Conservation (phyloP, 164 flowering plant species). For the Magnolia kwangsiensis region DNA sequence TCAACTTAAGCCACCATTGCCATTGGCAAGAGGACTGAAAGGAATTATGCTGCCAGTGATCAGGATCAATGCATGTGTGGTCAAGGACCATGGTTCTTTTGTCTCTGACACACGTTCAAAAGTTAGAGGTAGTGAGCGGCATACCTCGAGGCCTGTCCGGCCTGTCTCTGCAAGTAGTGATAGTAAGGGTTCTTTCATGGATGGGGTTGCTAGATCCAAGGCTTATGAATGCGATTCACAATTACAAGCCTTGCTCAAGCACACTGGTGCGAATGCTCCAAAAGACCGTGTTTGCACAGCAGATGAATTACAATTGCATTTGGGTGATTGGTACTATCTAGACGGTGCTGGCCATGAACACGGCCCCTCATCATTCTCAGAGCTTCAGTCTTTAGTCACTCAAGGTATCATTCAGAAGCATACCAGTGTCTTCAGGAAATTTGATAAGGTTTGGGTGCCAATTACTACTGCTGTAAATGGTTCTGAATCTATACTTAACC, state of each 20-base stretch:
- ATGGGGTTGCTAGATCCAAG: constrained; percentile 40
- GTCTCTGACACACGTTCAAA: constrained; percentile 61
- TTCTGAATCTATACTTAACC: constrained; percentile 25
- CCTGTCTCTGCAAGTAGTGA: constrained; percentile 41
- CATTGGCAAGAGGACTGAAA: constrained; percentile 47
- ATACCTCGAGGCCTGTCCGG: constrained; percentile 49
- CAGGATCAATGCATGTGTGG: constrained; percentile 93
- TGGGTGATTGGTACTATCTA: constrained; percentile 92
- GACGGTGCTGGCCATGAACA: constrained; percentile 93
- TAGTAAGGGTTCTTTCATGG: constrained; percentile 42
- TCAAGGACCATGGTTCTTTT: constrained; percentile 69
- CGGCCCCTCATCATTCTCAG: constrained; percentile 68
- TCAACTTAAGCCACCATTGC: constrained; percentile 38
- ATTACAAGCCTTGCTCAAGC: constrained; percentile 28
- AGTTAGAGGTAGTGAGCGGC: constrained; percentile 55
- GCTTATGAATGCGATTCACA: constrained; percentile 30
- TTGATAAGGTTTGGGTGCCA: constrained; percentile 90
- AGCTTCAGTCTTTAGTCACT: constrained; percentile 59
- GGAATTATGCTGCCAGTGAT: constrained; percentile 78
- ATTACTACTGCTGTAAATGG: constrained; percentile 32
- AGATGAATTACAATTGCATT: constrained; percentile 68
- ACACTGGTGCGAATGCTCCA: constrained; percentile 40
- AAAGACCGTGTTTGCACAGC: constrained; percentile 62
- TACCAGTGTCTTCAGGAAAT: constrained; percentile 81
- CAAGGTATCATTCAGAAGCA: constrained; percentile 55